phyloP scores from a whole-genome alignment of 2,329 filamentous ascomycete genomes.

The Phialocephala sp. region DNA sequence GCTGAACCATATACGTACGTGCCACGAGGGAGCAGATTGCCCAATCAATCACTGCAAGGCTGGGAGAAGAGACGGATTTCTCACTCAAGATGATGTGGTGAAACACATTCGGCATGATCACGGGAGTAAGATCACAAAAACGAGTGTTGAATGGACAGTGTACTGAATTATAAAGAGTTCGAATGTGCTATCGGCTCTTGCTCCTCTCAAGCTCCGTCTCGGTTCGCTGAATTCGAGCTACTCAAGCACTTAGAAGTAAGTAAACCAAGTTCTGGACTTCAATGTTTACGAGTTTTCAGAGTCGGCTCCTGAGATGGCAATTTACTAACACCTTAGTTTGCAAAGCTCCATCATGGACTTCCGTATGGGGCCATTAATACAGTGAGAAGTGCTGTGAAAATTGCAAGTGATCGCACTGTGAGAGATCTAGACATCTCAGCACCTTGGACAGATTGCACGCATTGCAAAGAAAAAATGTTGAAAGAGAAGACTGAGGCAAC shows the following conservation, averaged over 20 bases:
- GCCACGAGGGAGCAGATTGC: constrained; percentile 17
- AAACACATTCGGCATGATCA: constrained; percentile 20
- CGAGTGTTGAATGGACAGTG: not conserved
- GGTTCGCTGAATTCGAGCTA: constrained; percentile 19
- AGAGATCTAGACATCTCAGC: not conserved
- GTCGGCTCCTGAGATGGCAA: not conserved
- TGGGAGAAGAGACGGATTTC: not conserved
- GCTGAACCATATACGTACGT: constrained; percentile 19
- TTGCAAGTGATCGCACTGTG: constrained; percentile 12
- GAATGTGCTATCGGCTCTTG: constrained; percentile 21
- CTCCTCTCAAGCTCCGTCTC: constrained; percentile 5
- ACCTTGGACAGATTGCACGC: not conserved
- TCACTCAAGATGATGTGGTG: constrained; percentile 15
- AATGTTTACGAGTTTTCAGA: not conserved
- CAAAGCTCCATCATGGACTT: constrained; percentile 14
- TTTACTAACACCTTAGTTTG: not conserved
- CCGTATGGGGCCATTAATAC: constrained; percentile 9
- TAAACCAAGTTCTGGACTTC: not conserved
- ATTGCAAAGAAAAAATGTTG: constrained; percentile 8
- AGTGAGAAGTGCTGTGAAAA: constrained; percentile 14
- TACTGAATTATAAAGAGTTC: constrained; percentile 10
- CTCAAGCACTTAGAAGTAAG: constrained; percentile 19
- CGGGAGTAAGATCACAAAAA: constrained; percentile 9
- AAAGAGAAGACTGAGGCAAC: not conserved
- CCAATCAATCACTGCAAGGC: constrained; percentile 22